phyloP scores from a whole-genome alignment of 305 asterid genomes.

The Solanum aculeatissimum region DNA sequence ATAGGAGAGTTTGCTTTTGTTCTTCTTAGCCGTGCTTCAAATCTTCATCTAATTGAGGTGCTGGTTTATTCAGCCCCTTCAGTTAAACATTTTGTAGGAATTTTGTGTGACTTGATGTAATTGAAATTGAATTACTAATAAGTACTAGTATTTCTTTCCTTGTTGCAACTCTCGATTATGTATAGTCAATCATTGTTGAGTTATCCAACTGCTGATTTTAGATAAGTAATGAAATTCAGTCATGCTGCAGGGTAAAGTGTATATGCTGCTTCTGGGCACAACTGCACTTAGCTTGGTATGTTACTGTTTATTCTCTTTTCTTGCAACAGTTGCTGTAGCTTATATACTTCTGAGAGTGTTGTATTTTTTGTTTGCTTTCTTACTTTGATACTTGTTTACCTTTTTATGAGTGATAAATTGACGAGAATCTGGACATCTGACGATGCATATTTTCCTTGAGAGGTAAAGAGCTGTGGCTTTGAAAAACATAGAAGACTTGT shows the following conservation, averaged over 20 bases:
- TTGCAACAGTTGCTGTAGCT: background rate
- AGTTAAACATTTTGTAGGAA: background rate
- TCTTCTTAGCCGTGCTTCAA: conserved; percentile 75
- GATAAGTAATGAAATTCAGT: conserved; percentile 10
- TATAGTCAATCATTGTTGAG: background rate
- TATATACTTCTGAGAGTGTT: background rate
- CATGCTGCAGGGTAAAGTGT: conserved; percentile 52
- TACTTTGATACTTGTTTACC: background rate
- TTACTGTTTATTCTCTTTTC: background rate
- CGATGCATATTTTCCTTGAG: background rate
- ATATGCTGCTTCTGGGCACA: conserved; percentile 74
- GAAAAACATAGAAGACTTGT: background rate
- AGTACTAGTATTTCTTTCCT: background rate
- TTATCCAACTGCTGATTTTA: background rate
- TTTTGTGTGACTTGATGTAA: background rate
- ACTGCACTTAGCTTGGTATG: conserved; percentile 80
- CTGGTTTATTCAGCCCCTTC: background rate
- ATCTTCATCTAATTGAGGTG: conserved; percentile 67
- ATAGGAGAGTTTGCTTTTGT: conserved; percentile 84
- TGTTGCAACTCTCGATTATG: background rate
- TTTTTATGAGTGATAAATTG: background rate
- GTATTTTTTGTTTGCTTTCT: background rate
- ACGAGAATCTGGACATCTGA: background rate
- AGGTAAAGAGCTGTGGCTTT: background rate
- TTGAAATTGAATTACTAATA: background rate